Percentiles rank a stretch among this genome's conserved stretches.
phyloP scores from a whole-genome alignment of 1,284 basidiomycete species.

The Moesziomyces parantarcticus region DNA sequence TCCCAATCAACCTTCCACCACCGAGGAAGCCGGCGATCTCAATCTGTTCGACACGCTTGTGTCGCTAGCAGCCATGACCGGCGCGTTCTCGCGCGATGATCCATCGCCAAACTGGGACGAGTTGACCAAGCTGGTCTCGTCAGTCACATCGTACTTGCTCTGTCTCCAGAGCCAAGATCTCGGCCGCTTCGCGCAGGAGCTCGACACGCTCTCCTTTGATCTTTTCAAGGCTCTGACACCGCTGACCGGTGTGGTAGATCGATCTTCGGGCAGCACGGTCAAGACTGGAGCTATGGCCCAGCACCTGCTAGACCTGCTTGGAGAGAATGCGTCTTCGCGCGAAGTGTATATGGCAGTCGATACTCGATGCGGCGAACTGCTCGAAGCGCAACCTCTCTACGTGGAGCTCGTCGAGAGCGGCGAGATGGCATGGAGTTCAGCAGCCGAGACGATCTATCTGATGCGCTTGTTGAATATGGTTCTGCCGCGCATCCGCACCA shows the following conservation, averaged over 20 bases:
- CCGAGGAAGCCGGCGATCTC: slow-evolving; percentile 1
- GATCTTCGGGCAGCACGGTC: slow-evolving; percentile 10
- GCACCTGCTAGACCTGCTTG: slow-evolving; percentile 37
- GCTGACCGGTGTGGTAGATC: slow-evolving; percentile 31
- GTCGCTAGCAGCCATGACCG: slow-evolving; percentile 4
- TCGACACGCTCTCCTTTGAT: slow-evolving; percentile 51
- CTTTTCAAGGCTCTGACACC: slow-evolving; percentile 53
- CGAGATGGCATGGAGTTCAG: slow-evolving; percentile 15
- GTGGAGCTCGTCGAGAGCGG: slow-evolving; percentile 7
- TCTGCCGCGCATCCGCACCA: slow-evolving; percentile 56
- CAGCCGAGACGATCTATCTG: slow-evolving; percentile 29
- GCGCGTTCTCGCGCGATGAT: slow-evolving; percentile 17
- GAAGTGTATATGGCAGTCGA: slow-evolving; percentile 59
- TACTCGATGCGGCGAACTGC: slow-evolving; percentile 48
- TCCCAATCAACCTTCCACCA: neutral
- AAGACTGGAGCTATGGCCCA: slow-evolving; percentile 19
- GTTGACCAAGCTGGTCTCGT: slow-evolving; percentile 14
- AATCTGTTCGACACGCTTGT: slow-evolving; percentile 16
- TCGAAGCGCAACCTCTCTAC: slow-evolving; percentile 8
- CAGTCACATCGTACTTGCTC: slow-evolving; percentile 19
- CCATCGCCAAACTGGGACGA: slow-evolving; percentile 5
- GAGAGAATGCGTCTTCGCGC: slow-evolving; percentile 44
- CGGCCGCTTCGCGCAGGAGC: slow-evolving; percentile 28
- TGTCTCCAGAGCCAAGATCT: slow-evolving; percentile 18
- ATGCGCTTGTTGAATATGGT: slow-evolving; percentile 38